Evolutionary conservation across 2,329 filamentous ascomycete genomes (phyloP), one percentile per base, ranked within the genome.

Genomic region (Diplodia intermedia): DNA sequence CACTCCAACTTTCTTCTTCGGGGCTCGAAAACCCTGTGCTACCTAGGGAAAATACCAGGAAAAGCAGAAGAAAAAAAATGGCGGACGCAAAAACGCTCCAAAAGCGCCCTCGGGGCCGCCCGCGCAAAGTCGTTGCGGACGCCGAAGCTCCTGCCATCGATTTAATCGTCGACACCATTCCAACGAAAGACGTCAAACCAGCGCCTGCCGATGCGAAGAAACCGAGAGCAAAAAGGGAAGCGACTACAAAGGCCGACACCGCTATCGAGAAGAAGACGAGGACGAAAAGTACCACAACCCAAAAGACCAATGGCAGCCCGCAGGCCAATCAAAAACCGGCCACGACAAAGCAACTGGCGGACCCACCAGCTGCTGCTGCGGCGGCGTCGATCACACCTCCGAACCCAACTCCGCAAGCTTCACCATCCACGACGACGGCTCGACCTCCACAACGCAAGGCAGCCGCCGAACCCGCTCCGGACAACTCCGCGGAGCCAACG

Each of bases 51-150:
- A 26, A 26, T 26, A 26, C 23, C 23, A 26, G 23, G 2, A 11
- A 31, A 7, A 9, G 4, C 15, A 18, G 0, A n/a, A 49, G 11
- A 12, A 43, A 12, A 12, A 9, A 31, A 2, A 60, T 61, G 56
- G 23, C 56, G 3, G 40, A 61, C 23, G 38, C 14, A 26, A 26
- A 26, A 26, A 26, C 14, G 9, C 8, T 33, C 36, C 43, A 50
- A 26, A 62, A 52, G 60, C 60, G 43, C 8, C 60, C 60, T 8
- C 60, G 60, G 29, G 60, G 60, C 43, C 60, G 60, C 5, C 43
- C 60, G 14, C 53, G 14, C 33, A 36, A 60, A 62, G 60, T 62
- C 43, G 43, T 62, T 62, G 60, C 60, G 29, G 11, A 29, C 1
- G 3, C 60, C 29, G 60, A 50, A 52, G 29, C 43, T 9, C 43